Evolutionary conservation across 2,329 filamentous ascomycete species (phyloP).

Genomic region (Fusarium multiceps): DNA sequence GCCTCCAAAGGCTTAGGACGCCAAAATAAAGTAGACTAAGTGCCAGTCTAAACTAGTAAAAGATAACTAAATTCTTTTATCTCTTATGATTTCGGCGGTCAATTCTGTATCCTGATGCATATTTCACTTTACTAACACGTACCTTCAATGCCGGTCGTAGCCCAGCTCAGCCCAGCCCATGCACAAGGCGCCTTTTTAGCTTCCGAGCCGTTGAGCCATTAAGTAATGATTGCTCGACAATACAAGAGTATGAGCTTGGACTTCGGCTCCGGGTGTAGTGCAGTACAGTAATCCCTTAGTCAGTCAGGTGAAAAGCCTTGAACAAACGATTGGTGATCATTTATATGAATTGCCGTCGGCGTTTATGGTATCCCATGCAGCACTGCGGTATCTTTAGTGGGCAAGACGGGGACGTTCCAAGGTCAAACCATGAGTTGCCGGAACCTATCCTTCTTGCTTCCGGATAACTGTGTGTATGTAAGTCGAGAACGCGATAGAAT

Average conservation of each 20-base stretch:
- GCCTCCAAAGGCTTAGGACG: not conserved
- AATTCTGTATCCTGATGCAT: not conserved
- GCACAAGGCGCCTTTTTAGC: constrained; percentile 20
- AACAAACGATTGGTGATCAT: not conserved
- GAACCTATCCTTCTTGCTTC: not conserved
- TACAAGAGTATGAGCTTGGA: constrained; percentile 11
- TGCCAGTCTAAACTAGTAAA: not conserved
- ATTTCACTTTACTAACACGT: not conserved
- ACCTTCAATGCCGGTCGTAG: not conserved
- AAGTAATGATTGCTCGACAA: constrained; percentile 11
- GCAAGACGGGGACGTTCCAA: not conserved
- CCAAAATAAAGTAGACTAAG: not conserved
- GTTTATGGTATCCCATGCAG: constrained; percentile 13
- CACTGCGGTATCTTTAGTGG: not conserved
- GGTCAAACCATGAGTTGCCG: not conserved
- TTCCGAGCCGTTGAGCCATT: constrained; percentile 36
- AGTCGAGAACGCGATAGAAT: not conserved
- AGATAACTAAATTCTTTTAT: not conserved
- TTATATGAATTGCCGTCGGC: not conserved
- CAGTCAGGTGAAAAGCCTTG: not conserved
- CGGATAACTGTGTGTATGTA: not conserved
- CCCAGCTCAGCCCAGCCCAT: constrained; percentile 2
- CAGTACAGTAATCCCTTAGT: constrained; percentile 1
- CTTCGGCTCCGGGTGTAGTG: constrained; percentile 10
- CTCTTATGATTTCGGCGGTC: not conserved